phyloP scores from a whole-genome alignment of 192 early-diverging fungal genomes.

The Backusella luteola region DNA sequence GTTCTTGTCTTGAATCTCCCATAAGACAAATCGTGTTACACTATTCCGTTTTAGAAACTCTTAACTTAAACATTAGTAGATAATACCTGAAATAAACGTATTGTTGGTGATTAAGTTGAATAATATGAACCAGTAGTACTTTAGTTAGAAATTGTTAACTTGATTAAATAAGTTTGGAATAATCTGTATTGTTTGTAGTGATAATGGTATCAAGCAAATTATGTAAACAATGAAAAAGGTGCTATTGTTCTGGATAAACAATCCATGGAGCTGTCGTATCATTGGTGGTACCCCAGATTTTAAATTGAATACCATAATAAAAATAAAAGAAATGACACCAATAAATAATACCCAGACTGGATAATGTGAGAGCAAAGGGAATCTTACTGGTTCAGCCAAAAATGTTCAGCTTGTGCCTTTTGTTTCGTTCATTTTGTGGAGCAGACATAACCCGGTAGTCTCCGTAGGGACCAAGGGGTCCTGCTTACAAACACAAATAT shows the following conservation, averaged over 20 bases:
- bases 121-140: not conserved
- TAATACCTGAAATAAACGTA: not conserved
- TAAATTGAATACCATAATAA: constrained; percentile 1
- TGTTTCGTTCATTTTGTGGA: not conserved
- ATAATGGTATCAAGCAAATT: not conserved
- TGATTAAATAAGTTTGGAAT: not conserved
- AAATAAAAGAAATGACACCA: constrained; percentile 1
- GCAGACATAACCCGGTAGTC: constrained; percentile 3
- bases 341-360: constrained; percentile 9
- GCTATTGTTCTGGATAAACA: not conserved
- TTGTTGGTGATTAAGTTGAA: not conserved
- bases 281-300: constrained; percentile 1
- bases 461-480: constrained; percentile 5
- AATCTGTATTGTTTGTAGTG: not conserved
- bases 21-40: not conserved
- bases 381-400: not conserved
- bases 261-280: not conserved
- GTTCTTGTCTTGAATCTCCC: constrained; percentile 4
- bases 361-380: not conserved
- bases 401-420: not conserved
- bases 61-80: not conserved
- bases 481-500: constrained; percentile 2
- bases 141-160: not conserved
- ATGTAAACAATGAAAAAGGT: not conserved
- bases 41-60: not conserved